These are phyloP conservation scores for Peronosclerospora sorghi DNA, from an alignment of 352 stramenopile species.

Conservation along the genomic window DNA sequence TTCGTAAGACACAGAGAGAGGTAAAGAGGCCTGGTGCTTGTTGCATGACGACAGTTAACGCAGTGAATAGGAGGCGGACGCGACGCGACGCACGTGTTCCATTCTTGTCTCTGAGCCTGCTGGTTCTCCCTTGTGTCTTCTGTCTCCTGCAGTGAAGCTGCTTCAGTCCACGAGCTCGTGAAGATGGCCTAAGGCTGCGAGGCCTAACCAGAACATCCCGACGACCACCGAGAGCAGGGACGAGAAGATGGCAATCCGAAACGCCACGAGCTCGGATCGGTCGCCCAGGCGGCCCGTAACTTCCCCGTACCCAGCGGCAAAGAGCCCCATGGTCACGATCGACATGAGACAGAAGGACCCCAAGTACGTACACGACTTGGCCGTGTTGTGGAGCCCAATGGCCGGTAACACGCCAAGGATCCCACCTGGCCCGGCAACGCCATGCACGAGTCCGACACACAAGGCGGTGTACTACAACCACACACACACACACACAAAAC, in stretches of 20 bases:
- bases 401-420: constrained; percentile 86
- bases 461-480: constrained; percentile 56
- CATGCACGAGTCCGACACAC: constrained; percentile 84
- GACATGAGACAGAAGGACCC: constrained; percentile 82
- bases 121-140: not conserved
- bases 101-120: not conserved
- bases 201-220: constrained; percentile 70
- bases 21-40: not conserved
- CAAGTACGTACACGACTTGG: constrained; percentile 81
- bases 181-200: constrained; percentile 63
- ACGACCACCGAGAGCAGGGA: constrained; percentile 79
- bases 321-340: constrained; percentile 86
- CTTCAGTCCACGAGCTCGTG: constrained; percentile 66
- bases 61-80: constrained; percentile 8
- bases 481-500: constrained; percentile 1
- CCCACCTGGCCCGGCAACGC: constrained; percentile 67
- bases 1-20: too few species aligned
- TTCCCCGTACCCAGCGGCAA: constrained; percentile 79
- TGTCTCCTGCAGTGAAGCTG: not conserved
- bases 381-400: constrained; percentile 73
- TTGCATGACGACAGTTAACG: too few species aligned
- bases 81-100: constrained; percentile 4
- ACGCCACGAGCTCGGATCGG: constrained; percentile 63
- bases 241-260: constrained; percentile 73
- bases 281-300: constrained; percentile 52